Percentiles rank a stretch among this genome's conserved stretches.
These are phyloP conservation scores for Talaromyces rugulosus DNA, from an alignment of 2,329 filamentous ascomycete genomes.

Conservation along the genomic window DNA sequence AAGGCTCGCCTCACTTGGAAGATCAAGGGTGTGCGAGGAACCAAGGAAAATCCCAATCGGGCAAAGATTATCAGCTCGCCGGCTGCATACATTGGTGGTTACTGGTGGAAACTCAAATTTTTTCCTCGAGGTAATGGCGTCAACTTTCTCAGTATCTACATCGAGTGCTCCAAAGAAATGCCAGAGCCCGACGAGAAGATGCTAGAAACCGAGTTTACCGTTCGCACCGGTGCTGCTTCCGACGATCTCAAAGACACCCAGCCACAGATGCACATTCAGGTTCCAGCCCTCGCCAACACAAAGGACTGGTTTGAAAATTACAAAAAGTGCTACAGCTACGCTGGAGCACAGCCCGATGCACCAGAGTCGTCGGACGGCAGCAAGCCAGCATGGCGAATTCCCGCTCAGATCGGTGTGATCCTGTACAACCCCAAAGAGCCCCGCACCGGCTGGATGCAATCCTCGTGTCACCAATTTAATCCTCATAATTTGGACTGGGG, in stretches of 20 bases:
- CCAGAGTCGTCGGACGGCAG: slow-evolving; percentile 4
- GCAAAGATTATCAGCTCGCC: slow-evolving; percentile 57
- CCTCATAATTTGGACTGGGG: slow-evolving; percentile 58
- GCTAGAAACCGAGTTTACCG: slow-evolving; percentile 37
- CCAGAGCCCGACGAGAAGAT: slow-evolving; percentile 34
- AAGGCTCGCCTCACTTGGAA: slow-evolving; percentile 57
- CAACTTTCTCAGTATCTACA: slow-evolving; percentile 56
- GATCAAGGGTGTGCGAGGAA: slow-evolving; percentile 57
- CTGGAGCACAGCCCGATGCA: slow-evolving; percentile 11
- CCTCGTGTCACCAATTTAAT: slow-evolving; percentile 57
- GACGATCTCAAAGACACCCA: slow-evolving; percentile 26
- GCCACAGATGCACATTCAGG: slow-evolving; percentile 30
- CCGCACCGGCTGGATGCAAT: slow-evolving; percentile 53
- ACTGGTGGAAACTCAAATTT: slow-evolving; percentile 64
- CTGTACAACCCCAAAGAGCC: slow-evolving; percentile 62
- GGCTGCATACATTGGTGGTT: slow-evolving; percentile 52
- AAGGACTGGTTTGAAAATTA: slow-evolving; percentile 28
- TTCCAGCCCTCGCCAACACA: slow-evolving; percentile 23
- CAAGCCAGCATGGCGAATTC: slow-evolving; percentile 40
- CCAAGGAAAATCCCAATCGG: slow-evolving; percentile 56
- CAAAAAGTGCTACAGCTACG: slow-evolving; percentile 22
- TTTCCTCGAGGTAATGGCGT: slow-evolving; percentile 59
- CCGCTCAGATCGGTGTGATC: slow-evolving; percentile 60
- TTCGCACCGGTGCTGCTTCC: slow-evolving; percentile 35
- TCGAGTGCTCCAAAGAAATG: slow-evolving; percentile 56